Evolutionary conservation across 305 asterid species (phyloP), one percentile per base, ranked within the genome.

Genomic region (Solanum aculeatissimum): DNA sequence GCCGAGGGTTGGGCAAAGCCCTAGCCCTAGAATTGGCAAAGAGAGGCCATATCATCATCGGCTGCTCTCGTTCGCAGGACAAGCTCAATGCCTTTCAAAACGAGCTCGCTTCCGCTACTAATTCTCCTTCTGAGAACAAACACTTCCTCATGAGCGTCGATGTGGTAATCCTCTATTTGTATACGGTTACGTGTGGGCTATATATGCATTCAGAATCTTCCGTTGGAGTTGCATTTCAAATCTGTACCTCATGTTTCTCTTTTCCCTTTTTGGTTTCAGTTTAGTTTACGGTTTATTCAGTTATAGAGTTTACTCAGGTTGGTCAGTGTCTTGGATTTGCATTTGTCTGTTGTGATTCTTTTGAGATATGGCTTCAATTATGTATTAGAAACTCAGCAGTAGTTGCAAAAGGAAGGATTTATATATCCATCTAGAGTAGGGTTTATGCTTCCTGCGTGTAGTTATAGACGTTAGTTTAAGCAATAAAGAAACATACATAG

Each of bases 1-100:
- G 99, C 91, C 90, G 97, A 80, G 99, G 99, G 8, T 90, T 96
- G 4, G 99, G 99, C 54, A 94, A 85, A 92, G 94, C 98, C 86
- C 95, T 96, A 83, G 99, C 98, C 1, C 70, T 96, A 63, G 98
- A 96, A 87, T 40, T 96, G 87, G 98, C 98, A 27, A 96, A 87
- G 90, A 94, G 92, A 81, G 99, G 98, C 23, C 98, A 96, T 91
- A 88, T 91, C 71, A 89, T 96, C 81, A 91, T 96, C 62, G 99
- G 99, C 82, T 94, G 99, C 93, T 89, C 98, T 60, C 98, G 99
- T 87, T 87, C 98, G 63, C 87, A 87, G 83, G 99, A 94, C 1
- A 91, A 92, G 87, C 94, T 96, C 78, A 83, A 92, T 29, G 84
- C 97, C 66, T 94, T 96, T 57, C 94, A 90, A 74, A 69, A 95